phyloP scores from a whole-genome alignment of 2,329 filamentous ascomycete genomes.

The Alternaria arborescens region DNA sequence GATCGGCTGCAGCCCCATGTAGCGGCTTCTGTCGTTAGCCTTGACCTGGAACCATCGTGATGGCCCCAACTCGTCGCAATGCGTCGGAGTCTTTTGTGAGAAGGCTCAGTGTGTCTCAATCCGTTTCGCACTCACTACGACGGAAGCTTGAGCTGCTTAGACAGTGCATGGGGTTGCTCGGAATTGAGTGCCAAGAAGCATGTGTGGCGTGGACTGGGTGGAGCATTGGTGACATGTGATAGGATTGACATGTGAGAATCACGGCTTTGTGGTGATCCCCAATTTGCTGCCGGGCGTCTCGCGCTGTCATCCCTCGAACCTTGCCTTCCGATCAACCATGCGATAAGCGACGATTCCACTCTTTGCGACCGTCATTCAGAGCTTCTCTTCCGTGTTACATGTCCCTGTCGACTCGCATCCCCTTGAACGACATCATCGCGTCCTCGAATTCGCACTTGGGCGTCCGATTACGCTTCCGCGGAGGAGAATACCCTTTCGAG shows the following conservation, averaged over 20 bases:
- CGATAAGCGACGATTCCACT: slow-evolving; percentile 12
- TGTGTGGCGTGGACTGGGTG: slow-evolving; percentile 27
- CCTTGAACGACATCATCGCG: slow-evolving; percentile 24
- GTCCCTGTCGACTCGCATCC: slow-evolving; percentile 13
- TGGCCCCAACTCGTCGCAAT: neutral
- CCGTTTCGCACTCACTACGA: neutral
- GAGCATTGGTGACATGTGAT: slow-evolving; percentile 30
- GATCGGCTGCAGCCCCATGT: slow-evolving; percentile 1
- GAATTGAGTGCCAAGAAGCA: slow-evolving; percentile 19
- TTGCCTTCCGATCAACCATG: slow-evolving; percentile 12
- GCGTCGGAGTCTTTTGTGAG: neutral
- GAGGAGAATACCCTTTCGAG: slow-evolving; percentile 29
- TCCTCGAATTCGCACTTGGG: slow-evolving; percentile 18
- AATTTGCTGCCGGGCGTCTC: slow-evolving; percentile 28
- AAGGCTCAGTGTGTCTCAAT: neutral
- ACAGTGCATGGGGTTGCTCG: neutral
- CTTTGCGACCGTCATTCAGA: neutral
- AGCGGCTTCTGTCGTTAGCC: neutral
- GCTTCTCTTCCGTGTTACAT: slow-evolving; percentile 6
- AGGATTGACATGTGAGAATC: slow-evolving; percentile 37
- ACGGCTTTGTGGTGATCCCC: slow-evolving; percentile 24
- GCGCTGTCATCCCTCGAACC: slow-evolving; percentile 13
- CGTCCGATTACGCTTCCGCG: slow-evolving; percentile 21
- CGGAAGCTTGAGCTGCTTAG: neutral
- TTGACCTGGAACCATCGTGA: neutral